Evolutionary conservation across 805 yeast species (phyloP).

Genomic region (Teunomyces tritomae): DNA sequence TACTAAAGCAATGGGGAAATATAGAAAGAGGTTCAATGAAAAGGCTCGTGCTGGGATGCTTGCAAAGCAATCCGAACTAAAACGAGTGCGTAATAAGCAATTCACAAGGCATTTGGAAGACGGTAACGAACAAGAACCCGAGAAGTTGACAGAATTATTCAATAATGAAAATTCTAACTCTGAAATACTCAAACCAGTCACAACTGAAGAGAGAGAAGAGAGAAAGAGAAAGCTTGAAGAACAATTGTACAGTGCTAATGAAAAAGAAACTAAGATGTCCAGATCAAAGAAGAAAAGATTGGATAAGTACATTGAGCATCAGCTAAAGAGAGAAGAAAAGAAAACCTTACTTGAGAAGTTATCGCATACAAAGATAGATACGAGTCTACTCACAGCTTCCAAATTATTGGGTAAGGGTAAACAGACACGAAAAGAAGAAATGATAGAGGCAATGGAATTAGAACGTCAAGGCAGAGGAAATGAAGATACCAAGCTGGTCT

Average conservation of each 20-base stretch:
- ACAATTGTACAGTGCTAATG: slow-evolving; percentile 52
- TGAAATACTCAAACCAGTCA: slow-evolving; percentile 59
- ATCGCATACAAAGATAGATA: slow-evolving; percentile 65
- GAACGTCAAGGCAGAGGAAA: slow-evolving; percentile 72
- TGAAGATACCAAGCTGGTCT: slow-evolving; percentile 56
- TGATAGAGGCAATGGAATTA: slow-evolving; percentile 69
- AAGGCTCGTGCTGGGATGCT: slow-evolving; percentile 84
- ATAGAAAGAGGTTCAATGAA: slow-evolving; percentile 76
- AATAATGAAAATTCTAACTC: slow-evolving; percentile 51
- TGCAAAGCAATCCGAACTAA: slow-evolving; percentile 70
- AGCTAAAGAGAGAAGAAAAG: slow-evolving; percentile 83
- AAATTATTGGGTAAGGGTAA: slow-evolving; percentile 75
- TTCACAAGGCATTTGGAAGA: slow-evolving; percentile 48
- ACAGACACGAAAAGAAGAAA: slow-evolving; percentile 63
- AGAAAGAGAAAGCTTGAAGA: slow-evolving; percentile 65
- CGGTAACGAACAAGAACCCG: slow-evolving; percentile 15
- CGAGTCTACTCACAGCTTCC: slow-evolving; percentile 65
- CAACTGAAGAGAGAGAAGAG: slow-evolving; percentile 58
- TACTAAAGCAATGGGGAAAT: slow-evolving; percentile 64
- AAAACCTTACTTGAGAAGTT: slow-evolving; percentile 72
- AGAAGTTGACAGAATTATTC: slow-evolving; percentile 4
- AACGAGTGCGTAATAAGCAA: slow-evolving; percentile 66
- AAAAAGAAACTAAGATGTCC: slow-evolving; percentile 64
- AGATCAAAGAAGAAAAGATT: slow-evolving; percentile 71
- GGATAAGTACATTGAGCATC: slow-evolving; percentile 91